Evolutionary conservation across 2,329 filamentous ascomycete species (phyloP), one percentile per base, ranked within the genome.

Genomic region (Aspergillus amoenus): DNA sequence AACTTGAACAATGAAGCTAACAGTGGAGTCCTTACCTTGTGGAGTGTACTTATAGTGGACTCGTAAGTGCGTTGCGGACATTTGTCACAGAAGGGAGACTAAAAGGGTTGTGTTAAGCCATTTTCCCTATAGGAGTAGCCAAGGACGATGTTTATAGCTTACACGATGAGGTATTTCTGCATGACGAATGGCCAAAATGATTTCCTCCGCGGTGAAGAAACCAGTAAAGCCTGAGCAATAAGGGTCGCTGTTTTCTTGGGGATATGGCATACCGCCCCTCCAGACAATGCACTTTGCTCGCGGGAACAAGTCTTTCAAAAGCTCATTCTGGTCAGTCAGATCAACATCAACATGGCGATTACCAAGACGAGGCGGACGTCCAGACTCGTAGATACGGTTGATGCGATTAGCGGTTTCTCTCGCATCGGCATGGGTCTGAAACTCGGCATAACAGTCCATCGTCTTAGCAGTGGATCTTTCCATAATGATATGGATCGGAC

Each of bases 391-490:
- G 32, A 68, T 56, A 15, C 69, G 66, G 17, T 73, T 72, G 52
- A 78, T 70, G 41, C 74, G 73, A 11, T 68, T 62, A 8, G 77
- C 68, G 3, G 74, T 66, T 12, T 68, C 66, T 15, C 69, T 53
- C 0, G 81, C 81, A 61, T 79, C 76, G 9, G 58, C 55, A 2
- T 52, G 40, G 5, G 66, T 70, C 3, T 63, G 52, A 37, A 83
- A 74, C 55, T 84, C 81, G 40, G 82, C 73, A 61, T 75, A 84
- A 58, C 75, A 79, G 52, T 83, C 80, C 75, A 81, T 81, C 1
- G 81, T 83, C 71, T 83, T 84, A 17, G 79, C 80, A n/a, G 80
- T 82, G 21, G 78, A 76, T 21, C 81, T 79, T 60, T 84, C 82
- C 81, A 84, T 83, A 56, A 83, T 80, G 60, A 84, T 81, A 61